Evolutionary conservation across 305 asterid genomes (phyloP).

Genomic region (Ilex paraguariensis): DNA sequence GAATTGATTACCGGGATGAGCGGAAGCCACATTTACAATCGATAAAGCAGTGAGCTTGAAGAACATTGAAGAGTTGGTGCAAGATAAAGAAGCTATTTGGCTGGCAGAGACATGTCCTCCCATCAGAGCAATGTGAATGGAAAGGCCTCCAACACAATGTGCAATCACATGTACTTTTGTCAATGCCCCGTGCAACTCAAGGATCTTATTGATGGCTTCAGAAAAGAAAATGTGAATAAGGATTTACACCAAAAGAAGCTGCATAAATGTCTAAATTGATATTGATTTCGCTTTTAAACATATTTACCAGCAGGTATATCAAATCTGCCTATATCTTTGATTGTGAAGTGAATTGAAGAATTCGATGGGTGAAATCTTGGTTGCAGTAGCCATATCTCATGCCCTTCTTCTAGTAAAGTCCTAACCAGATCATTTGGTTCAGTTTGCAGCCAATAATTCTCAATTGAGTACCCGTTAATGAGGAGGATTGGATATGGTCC

Average conservation of each 20-base stretch:
- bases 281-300: too few relatives aligned
- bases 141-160: slow-evolving; percentile 50
- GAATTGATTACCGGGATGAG: slow-evolving; percentile 38
- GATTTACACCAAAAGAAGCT: too few relatives aligned
- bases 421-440: slow-evolving; percentile 45
- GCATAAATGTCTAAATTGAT: too few relatives aligned
- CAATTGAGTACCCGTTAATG: slow-evolving; percentile 48
- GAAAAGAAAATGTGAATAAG: neutral
- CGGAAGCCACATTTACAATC: slow-evolving; percentile 44
- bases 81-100: slow-evolving; percentile 41
- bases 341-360: slow-evolving; percentile 25
- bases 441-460: slow-evolving; percentile 43
- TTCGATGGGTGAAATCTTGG: slow-evolving; percentile 32
- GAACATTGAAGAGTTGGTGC: slow-evolving; percentile 55
- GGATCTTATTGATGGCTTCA: slow-evolving; percentile 39
- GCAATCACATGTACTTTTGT: slow-evolving; percentile 39
- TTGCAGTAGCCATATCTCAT: slow-evolving; percentile 39
- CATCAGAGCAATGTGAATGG: slow-evolving; percentile 45
- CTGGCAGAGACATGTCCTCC: slow-evolving; percentile 41
- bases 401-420: slow-evolving; percentile 38
- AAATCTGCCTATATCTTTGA: slow-evolving; percentile 43
- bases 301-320: slow-evolving; percentile 43
- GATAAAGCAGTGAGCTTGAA: slow-evolving; percentile 41
- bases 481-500: slow-evolving; percentile 33
- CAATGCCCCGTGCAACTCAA: slow-evolving; percentile 23